phyloP scores from a whole-genome alignment of 2,329 filamentous ascomycete species.

The Zymoseptoria brevis region DNA sequence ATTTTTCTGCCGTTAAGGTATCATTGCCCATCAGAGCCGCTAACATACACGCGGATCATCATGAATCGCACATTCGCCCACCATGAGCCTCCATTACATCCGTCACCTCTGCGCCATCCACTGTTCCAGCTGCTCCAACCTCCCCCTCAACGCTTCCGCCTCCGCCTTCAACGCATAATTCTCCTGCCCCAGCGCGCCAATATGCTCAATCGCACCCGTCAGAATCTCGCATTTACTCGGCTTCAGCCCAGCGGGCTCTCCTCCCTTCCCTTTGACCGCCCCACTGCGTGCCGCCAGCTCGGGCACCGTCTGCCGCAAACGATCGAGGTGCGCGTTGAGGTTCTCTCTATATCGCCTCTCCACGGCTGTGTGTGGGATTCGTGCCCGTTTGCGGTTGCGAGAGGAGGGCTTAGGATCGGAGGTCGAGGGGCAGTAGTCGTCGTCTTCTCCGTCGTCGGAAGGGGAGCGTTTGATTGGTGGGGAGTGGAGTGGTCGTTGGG shows the following conservation, averaged over 20 bases:
- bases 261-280: conserved; percentile 10
- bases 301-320: conserved; percentile 27
- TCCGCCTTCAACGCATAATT: conserved; percentile 22
- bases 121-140: conserved; percentile 23
- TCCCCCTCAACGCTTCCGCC: conserved; percentile 19
- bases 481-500: conserved; percentile 10
- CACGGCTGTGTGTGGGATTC: conserved; percentile 31
- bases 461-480: conserved; percentile 17
- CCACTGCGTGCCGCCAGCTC: conserved; percentile 20
- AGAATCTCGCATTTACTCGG: conserved; percentile 32
- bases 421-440: conserved; percentile 19
- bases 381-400: conserved; percentile 28
- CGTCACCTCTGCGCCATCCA: conserved; percentile 13
- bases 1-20: not conserved
- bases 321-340: conserved; percentile 30
- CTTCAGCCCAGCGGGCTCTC: conserved; percentile 22
- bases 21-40: not conserved
- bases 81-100: not conserved
- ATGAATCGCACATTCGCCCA: too few relatives aligned
- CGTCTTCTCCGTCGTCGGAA: conserved; percentile 25
- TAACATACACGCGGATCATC: not conserved
- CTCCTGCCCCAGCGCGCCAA: conserved; percentile 23
- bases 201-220: conserved; percentile 29
- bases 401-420: conserved; percentile 10
- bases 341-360: conserved; percentile 32